Evolutionary conservation across 352 stramenopile species (phyloP).

Genomic region (Phytophthora pisi): DNA sequence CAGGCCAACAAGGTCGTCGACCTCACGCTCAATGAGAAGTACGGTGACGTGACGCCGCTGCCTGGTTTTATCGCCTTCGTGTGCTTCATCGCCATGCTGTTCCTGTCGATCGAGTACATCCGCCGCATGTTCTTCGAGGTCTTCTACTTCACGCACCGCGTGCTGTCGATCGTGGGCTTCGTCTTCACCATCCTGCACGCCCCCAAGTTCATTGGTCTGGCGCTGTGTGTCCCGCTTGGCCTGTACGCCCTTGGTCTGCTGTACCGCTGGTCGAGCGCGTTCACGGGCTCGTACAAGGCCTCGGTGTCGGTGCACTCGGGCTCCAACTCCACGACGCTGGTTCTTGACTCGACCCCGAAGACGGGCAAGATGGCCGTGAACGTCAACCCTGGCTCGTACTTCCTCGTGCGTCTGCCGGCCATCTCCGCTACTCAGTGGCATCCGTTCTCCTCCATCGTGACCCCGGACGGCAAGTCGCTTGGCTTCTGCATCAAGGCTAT

Average conservation of each 20-base stretch:
- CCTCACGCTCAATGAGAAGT: slow-evolving; percentile 51
- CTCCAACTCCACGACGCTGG: slow-evolving; percentile 56
- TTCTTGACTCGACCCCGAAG: slow-evolving; percentile 58
- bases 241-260: slow-evolving; percentile 67
- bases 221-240: slow-evolving; percentile 62
- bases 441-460: slow-evolving; percentile 83
- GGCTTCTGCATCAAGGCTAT: slow-evolving; percentile 79
- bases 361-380: slow-evolving; percentile 63
- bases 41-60: slow-evolving; percentile 59
- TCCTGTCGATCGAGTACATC: slow-evolving; percentile 66
- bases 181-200: slow-evolving; percentile 81
- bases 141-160: slow-evolving; percentile 80
- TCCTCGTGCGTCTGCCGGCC: slow-evolving; percentile 72
- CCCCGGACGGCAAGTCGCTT: slow-evolving; percentile 70
- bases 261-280: slow-evolving; percentile 55
- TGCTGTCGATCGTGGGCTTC: slow-evolving; percentile 73
- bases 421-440: slow-evolving; percentile 77
- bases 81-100: slow-evolving; percentile 56
- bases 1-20: slow-evolving; percentile 49
- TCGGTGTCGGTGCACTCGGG: slow-evolving; percentile 43
- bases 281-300: slow-evolving; percentile 54
- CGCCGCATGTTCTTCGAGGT: slow-evolving; percentile 74
- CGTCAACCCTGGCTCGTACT: slow-evolving; percentile 75
- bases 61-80: slow-evolving; percentile 70
- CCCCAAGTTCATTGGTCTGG: slow-evolving; percentile 56